Base-by-base conservation (phyloP, 768 basidiomycete genomes). In the Leccinum fibrillosum region DNA sequence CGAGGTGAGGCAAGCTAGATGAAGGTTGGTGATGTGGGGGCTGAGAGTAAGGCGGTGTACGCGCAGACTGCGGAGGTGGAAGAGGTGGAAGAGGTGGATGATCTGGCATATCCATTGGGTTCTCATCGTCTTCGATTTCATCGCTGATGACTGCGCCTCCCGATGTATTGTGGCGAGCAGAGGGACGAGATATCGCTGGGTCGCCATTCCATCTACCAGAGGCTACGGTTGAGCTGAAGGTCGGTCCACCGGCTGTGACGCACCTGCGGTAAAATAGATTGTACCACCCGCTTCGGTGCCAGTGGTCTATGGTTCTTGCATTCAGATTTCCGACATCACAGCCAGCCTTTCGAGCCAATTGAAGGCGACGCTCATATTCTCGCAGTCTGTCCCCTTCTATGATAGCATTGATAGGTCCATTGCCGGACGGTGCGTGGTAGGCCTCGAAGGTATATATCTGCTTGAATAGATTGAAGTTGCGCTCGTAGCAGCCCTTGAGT, bases 381-480 rank as follows among this genome's bases (percentile, higher is more conserved):
- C 84, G 76, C 52, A 88, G 74, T 15, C 89, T 81, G 60, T 89
- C 88, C 4, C 82, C 80, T 64, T 89, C 86, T 58, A 77, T 74
- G 37, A 82, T 72, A 10, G 75, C 62, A 47, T 69, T 72, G 11
- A 85, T 68, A 32, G 75, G 75, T 53, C 72, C 66, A 39, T 72
- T 66, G 55, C 81, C 72, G 58, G 62, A 55, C n/a, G 64, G 35
- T 4, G 52, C 57, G 44, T 67, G 74, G 54, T 78, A 86, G 12
- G 72, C 74, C 68, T 92, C 88, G 61, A 89, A 88, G 6, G 83
- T 79, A 66, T 87, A 86, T 39, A 92, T 88, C 69, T 91, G 89
- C 72, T 88, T 90, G 80, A 90, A 92, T 15, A 90, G 74, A 63
- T 90, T 90, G 63, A 92, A 89, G 63, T 90, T 91, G 66, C 89